Evolutionary conservation across 768 basidiomycete genomes (phyloP), one percentile per base, ranked within the genome.

Genomic region (Cantharellus anzutake): DNA sequence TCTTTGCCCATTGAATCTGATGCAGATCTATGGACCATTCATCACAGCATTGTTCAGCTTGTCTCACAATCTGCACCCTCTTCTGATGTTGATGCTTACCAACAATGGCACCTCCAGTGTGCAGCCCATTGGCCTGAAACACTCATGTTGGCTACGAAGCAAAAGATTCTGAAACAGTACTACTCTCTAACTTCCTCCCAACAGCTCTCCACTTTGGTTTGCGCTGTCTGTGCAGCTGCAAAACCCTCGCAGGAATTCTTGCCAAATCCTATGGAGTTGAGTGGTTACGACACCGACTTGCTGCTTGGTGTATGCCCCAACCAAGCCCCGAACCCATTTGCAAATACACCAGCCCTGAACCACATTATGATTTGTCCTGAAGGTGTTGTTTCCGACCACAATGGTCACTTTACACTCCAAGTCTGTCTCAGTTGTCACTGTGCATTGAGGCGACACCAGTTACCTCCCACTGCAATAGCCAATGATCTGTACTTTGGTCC

Each of bases 301-400:
- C 44, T 48, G 7, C 7, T 48, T 7, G 20, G 20, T 7, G 7
- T 20, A 7, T 48, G 20, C 44, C 44, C 44, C 20, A 20, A 20
- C 7, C 7, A 48, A 7, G 7, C 7, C 44, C 20, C 44, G 20
- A 7, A 48, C 44, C 44, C 44, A 48, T 48, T 48, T 20, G 11
- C 44, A 7, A 20, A 48, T 20, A 7, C 44, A 7, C 44, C 44
- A 48, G 20, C 20, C 7, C 34, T 55, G 52, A 35, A 75, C 76
- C 38, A 51, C n/a, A 41, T 58, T 7, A 7, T 58, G 57, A n/a
- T 58, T 58, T 16, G 48, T n/a, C 57, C 57, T 50, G 57, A 7
- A 11, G 57, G 57, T 34, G 34, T 58, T 11, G 11, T 58, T 11
- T 39, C 11, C n/a, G 16, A 16, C 7, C 11, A 41, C 35, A 34